Conservation (phyloP, 2,329 filamentous ascomycete genomes). For the Akanthomyces dipterigenus region DNA sequence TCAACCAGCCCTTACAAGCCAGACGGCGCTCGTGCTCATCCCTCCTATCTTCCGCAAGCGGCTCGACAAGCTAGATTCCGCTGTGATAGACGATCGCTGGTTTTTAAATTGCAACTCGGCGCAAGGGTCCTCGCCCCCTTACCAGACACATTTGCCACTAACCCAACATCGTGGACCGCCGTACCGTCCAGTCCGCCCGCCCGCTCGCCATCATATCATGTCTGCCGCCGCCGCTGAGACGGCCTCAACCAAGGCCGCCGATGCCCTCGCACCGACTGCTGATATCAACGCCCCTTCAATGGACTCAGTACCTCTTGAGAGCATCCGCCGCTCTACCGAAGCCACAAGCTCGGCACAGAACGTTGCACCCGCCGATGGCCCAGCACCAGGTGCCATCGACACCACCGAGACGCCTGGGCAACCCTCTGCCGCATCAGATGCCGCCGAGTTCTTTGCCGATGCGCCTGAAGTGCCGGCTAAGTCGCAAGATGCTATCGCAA, state of each 20-base stretch:
- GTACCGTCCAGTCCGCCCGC: neutral
- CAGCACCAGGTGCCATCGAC: neutral
- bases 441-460: constrained; percentile 15
- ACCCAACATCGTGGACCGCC: neutral
- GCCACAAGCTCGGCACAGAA: constrained; percentile 7
- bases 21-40: neutral
- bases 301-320: constrained; percentile 6
- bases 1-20: neutral
- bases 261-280: neutral
- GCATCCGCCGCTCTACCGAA: constrained; percentile 8
- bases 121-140: neutral
- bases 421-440: neutral
- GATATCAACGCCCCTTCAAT: neutral
- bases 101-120: neutral
- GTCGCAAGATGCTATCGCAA: constrained; percentile 23
- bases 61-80: neutral
- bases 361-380: constrained; percentile 2
- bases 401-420: neutral
- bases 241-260: neutral
- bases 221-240: neutral
- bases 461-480: constrained; percentile 17
- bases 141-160: neutral
- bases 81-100: neutral
- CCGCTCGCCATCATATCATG: constrained; percentile 4
- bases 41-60: neutral